Evolutionary conservation across 805 yeast genomes (phyloP), one percentile per base, ranked within the genome.

Genomic region (Saccharomycopsis sp.): DNA sequence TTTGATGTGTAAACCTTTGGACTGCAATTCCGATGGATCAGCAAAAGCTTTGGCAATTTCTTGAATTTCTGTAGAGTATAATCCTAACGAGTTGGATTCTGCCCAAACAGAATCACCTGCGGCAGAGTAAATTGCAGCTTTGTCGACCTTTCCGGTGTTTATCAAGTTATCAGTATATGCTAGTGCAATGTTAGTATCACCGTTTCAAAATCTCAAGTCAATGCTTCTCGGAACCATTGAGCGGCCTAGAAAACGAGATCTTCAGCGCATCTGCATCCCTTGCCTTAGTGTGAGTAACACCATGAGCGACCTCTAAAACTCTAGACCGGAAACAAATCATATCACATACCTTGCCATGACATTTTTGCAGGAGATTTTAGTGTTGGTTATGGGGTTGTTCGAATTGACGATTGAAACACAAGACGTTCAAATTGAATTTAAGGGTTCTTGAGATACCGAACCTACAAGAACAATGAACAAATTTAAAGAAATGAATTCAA

Each of bases 61-160:
- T 52, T 76, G 65, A 64, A 91, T 83, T 75, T 94, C 99, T 50
- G 79, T 75, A 9, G 84, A 81, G 51, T 80, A 79, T 65, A 91
- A 79, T 40, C 75, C 70, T 60, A 89, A 81, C 47, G 82, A 81
- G 61, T 87, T 80, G 16, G 94, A 79, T 64, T 84, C 82, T 21
- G 98, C 98, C 99, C 99, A 94, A 55, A 84, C 80, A 20, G 96
- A 81, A 71, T 91, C 97, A 51, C 99, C 99, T 14, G 95, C 97
- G 64, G 88, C 86, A 8, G 97, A 91, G 74, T 88, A 91, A 64
- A 94, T 83, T 48, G 95, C 94, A 37, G 98, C 97, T 71, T 84
- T 84, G 75, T 92, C 97, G 64, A 94, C 79, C 72, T 89, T 89
- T 62, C 90, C 89, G 54, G 97, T 87, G 57, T 85, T 88, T 64